phyloP scores from a whole-genome alignment of 1,284 basidiomycete species.

The Pascua sp. region DNA sequence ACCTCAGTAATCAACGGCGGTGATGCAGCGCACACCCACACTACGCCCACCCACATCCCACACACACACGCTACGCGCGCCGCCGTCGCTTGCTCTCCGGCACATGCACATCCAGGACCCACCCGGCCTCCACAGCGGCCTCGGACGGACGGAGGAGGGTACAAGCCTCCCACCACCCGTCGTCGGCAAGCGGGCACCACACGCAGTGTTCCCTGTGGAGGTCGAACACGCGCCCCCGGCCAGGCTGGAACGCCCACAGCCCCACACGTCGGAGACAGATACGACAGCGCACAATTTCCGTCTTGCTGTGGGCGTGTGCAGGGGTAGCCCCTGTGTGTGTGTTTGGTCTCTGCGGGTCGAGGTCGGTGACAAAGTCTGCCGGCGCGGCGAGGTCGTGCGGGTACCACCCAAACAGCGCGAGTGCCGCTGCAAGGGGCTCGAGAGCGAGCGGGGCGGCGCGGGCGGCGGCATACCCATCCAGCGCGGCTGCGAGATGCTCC shows the following conservation, averaged over 20 bases:
- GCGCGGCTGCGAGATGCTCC: conserved; percentile 3
- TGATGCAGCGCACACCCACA: conserved; percentile 9
- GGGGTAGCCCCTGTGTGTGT: neutral
- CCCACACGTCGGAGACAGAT: conserved; percentile 37
- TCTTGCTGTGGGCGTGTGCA: conserved; percentile 5
- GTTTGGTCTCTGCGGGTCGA: neutral
- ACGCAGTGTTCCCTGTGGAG: conserved; percentile 27
- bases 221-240: conserved; percentile 21
- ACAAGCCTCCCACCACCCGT: conserved; percentile 23
- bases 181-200: conserved; percentile 39
- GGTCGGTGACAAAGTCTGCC: conserved; percentile 5
- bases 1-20: neutral
- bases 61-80: neutral
- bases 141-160: conserved; percentile 1
- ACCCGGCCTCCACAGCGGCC: neutral
- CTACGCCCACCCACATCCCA: conserved; percentile 3
- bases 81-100: neutral
- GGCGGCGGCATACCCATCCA: neutral
- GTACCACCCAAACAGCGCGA: conserved; percentile 42
- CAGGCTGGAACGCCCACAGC: conserved; percentile 29
- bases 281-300: conserved; percentile 37
- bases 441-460: neutral
- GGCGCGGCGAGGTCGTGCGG: conserved; percentile 29
- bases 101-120: neutral
- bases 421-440: conserved; percentile 12